phyloP scores from a whole-genome alignment of 1,139 yeast species.

The Saccharomyces hybrid region DNA sequence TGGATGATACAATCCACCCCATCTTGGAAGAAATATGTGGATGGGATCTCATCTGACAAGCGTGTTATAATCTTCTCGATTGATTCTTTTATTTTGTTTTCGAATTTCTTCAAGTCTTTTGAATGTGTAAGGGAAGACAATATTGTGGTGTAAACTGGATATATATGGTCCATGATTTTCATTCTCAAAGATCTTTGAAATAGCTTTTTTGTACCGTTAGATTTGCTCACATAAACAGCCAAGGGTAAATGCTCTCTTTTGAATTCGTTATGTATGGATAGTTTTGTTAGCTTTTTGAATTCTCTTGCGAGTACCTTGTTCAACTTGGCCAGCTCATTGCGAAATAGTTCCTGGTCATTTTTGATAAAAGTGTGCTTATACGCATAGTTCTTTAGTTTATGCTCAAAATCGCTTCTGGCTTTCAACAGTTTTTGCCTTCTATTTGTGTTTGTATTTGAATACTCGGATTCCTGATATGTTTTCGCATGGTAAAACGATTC shows the following conservation, averaged over 20 bases:
- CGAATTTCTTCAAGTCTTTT: slow-evolving; percentile 10
- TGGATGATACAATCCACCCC: slow-evolving; percentile 22
- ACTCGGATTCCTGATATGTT: neutral
- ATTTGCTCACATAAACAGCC: slow-evolving; percentile 20
- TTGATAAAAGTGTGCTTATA: slow-evolving; percentile 22
- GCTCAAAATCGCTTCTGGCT: slow-evolving; percentile 12
- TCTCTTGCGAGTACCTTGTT: slow-evolving; percentile 18
- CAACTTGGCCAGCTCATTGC: slow-evolving; percentile 16
- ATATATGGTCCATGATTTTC: slow-evolving; percentile 6
- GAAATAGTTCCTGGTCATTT: slow-evolving; percentile 21
- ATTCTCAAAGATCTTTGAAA: slow-evolving; percentile 15
- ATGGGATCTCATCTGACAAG: slow-evolving; percentile 20
- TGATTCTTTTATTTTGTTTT: slow-evolving; percentile 11
- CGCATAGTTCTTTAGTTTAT: slow-evolving; percentile 13
- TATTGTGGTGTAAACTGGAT: slow-evolving; percentile 14
- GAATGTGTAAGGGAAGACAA: slow-evolving; percentile 9
- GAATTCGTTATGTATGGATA: slow-evolving; percentile 17
- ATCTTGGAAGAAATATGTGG: slow-evolving; percentile 17
- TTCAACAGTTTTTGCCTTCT: slow-evolving; percentile 7
- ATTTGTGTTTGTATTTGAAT: neutral
- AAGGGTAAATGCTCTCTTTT: slow-evolving; percentile 17
- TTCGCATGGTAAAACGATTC: slow-evolving; percentile 2
- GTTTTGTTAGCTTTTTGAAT: slow-evolving; percentile 17
- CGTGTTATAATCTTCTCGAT: slow-evolving; percentile 12
- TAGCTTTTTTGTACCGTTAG: slow-evolving; percentile 13